Evolutionary conservation across 441 rosid genomes (phyloP), one percentile per base, ranked within the genome.

Genomic region (Pelargonium fulgidum): DNA sequence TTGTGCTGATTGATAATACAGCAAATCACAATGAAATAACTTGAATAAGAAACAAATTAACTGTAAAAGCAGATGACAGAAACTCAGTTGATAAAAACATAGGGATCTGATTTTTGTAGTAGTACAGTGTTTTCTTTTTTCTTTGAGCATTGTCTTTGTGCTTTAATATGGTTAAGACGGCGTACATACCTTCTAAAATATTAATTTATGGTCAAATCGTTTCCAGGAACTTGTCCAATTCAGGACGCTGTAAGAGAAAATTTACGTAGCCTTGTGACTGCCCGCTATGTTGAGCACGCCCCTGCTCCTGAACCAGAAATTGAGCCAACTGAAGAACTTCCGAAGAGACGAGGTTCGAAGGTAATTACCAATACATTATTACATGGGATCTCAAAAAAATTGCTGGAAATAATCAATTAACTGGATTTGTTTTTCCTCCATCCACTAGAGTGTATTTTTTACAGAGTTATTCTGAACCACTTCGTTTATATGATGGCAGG

Each of bases 261-360:
- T 70, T 82, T 94, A 70, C 45, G 65, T 66, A 84, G 81, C 72
- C 85, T 94, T 16, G 81, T 85, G 73, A 75, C 68, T 79, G 85
- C 88, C 24, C 94, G 36, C 75, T 92, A 79, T 73, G 83, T 89
- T 76, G 97, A 94, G 73, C 91, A 86, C 42, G 86, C 96, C 78
- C 97, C 97, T 44, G 74, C 83, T 54, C 76, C 91, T 11, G 97
- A 86, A 73, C 92, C 99, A 26, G 72, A 83, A 75, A 79, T 94
- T 78, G 75, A 79, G 58, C 82, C 84, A 64, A 78, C 75, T 75
- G 89, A 84, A 77, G 88, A 80, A 68, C 68, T 75, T 65, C 75
- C 76, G 50, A 87, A 62, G 81, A 93, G 80, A 77, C 84, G 80
- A 73, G 87, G 80, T 75, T 26, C 90, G 61, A 89, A 89, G 97